Conservation (phyloP, 2,329 filamentous ascomycete genomes). For the Hortaea werneckii region DNA sequence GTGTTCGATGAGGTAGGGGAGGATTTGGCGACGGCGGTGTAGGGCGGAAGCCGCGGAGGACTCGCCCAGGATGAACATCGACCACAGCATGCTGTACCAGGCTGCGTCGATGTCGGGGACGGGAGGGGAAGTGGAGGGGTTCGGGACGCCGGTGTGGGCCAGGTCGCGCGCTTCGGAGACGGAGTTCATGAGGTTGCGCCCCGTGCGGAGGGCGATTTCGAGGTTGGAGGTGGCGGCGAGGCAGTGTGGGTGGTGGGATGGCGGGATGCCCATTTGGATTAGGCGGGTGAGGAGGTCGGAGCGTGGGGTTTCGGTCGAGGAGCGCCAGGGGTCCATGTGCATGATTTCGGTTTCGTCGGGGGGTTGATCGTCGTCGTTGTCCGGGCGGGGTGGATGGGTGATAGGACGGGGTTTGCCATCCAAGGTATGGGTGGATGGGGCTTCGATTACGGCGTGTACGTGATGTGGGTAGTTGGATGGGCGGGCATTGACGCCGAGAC, state of each 20-base stretch:
- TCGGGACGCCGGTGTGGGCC: slow-evolving; percentile 21
- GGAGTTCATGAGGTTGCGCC: slow-evolving; percentile 70
- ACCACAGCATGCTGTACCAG: slow-evolving; percentile 67
- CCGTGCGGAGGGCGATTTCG: slow-evolving; percentile 63
- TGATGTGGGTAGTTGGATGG: slow-evolving; percentile 78
- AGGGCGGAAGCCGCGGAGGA: slow-evolving; percentile 13
- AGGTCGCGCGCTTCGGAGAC: slow-evolving; percentile 41
- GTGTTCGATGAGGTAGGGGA: slow-evolving; percentile 55
- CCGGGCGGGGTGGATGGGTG: slow-evolving; percentile 9
- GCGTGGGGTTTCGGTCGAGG: slow-evolving; percentile 54
- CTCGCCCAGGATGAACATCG: slow-evolving; percentile 38
- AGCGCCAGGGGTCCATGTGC: slow-evolving; percentile 67
- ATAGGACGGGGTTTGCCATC: slow-evolving; percentile 25
- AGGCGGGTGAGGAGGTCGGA: slow-evolving; percentile 51
- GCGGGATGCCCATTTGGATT: slow-evolving; percentile 33
- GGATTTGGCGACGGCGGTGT: slow-evolving; percentile 42
- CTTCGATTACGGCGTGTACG: slow-evolving; percentile 69
- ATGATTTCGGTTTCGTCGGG: slow-evolving; percentile 42
- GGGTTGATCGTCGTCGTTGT: not conserved
- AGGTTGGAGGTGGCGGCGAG: slow-evolving; percentile 54
- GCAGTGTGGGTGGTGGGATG: slow-evolving; percentile 38
- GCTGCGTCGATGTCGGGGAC: slow-evolving; percentile 46
- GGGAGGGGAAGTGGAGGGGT: slow-evolving; percentile 18
- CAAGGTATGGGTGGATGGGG: slow-evolving; percentile 33
- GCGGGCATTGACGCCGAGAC: slow-evolving; percentile 64